Conservation (phyloP, 139 green algal genomes). For the Tetraselmis chui region DNA sequence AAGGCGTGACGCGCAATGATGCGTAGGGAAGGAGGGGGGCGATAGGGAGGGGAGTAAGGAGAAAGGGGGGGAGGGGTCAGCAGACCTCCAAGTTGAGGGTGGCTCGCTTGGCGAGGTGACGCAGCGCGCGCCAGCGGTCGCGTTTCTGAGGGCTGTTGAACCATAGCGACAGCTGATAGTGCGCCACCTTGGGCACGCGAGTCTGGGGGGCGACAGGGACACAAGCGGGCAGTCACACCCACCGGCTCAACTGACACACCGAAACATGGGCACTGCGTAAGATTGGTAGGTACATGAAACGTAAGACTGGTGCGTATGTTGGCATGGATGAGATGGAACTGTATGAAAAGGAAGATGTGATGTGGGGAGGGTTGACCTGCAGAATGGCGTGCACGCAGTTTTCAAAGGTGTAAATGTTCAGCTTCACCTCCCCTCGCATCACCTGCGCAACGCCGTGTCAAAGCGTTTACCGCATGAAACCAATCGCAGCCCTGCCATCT, state of each 20-base stretch:
- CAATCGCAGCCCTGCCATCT: too few relatives aligned
- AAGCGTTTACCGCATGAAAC: too few relatives aligned
- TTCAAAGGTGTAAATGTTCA: conserved; percentile 78
- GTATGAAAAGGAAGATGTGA: too few relatives aligned
- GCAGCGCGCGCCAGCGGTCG: conserved; percentile 44
- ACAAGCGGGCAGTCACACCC: too few relatives aligned
- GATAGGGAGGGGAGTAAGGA: neutral
- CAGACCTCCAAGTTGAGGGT: conserved; percentile 49
- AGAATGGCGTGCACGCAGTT: conserved; percentile 71
- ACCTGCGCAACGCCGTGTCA: too few relatives aligned
- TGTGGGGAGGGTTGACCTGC: conserved; percentile 18
- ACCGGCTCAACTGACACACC: too few relatives aligned
- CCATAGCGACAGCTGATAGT: conserved; percentile 64
- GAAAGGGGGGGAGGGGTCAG: neutral
- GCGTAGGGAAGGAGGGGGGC: neutral
- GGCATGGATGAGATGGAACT: too few relatives aligned
- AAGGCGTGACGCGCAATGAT: too few relatives aligned
- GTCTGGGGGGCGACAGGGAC: conserved; percentile 14
- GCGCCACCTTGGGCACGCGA: conserved; percentile 60
- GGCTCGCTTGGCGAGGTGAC: conserved; percentile 27
- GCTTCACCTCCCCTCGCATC: conserved; percentile 63
- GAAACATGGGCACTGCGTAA: too few relatives aligned
- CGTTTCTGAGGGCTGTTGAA: conserved; percentile 35
- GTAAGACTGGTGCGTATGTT: too few relatives aligned
- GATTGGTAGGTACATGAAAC: too few relatives aligned